Evolutionary conservation across 345 rosid genomes (phyloP).

Genomic region (Ricinus communis): DNA sequence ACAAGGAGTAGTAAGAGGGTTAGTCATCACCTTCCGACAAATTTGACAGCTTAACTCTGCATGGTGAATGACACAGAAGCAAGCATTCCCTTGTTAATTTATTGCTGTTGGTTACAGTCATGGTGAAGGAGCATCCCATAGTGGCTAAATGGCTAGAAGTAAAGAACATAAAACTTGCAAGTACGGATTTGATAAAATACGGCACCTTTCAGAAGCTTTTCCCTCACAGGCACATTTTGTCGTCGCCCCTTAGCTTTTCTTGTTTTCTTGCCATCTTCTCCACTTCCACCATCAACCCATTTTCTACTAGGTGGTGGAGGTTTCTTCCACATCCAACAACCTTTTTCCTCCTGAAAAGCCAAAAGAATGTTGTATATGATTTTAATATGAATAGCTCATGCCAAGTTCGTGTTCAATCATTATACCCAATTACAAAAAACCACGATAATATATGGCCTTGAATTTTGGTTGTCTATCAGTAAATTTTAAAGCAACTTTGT

Average conservation of each 20-base stretch:
- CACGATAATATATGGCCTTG: not conserved
- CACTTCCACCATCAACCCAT: not conserved
- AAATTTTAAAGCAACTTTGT: not conserved
- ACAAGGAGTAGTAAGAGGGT: conserved; percentile 74
- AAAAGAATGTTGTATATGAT: not conserved
- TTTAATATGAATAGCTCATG: not conserved
- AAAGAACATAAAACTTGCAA: not conserved
- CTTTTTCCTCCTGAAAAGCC: conserved; percentile 11
- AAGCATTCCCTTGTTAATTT: not conserved
- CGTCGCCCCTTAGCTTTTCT: conserved; percentile 1
- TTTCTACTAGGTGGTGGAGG: conserved; percentile 19
- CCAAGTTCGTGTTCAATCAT: not conserved
- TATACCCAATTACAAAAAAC: not conserved
- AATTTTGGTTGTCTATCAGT: not conserved
- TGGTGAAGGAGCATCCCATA: not conserved
- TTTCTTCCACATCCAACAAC: conserved; percentile 26
- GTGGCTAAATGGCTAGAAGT: not conserved
- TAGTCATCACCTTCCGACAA: conserved; percentile 53
- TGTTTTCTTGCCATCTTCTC: not conserved
- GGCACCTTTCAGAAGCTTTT: conserved; percentile 19
- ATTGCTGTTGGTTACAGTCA: not conserved
- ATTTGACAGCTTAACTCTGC: conserved; percentile 55
- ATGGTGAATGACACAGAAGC: not conserved
- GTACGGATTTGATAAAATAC: not conserved
- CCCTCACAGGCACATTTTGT: not conserved